Percentiles rank a stretch among this genome's conserved stretches.
These are phyloP conservation scores for Yarrowia alimentaria DNA, from an alignment of 805 yeast species.

Conservation along the genomic window DNA sequence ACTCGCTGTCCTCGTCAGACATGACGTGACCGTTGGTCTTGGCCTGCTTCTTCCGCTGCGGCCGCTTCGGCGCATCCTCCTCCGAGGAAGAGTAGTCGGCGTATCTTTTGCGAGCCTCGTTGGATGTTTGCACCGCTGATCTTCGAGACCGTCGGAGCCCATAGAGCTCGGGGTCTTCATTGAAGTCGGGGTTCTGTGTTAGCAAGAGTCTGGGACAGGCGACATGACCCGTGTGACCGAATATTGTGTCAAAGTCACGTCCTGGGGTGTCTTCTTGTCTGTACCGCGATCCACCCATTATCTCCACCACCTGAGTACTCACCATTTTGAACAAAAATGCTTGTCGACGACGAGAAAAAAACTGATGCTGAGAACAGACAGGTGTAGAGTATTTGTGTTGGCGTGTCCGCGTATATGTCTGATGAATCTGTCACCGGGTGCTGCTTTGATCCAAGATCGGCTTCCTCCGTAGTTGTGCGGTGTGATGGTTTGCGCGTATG, in stretches of 20 bases:
- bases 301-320: no score
- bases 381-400: not conserved
- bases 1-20: conserved; percentile 19
- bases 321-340: conserved; percentile 11
- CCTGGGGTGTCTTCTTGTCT: no score
- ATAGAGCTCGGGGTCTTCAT: conserved; percentile 43
- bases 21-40: conserved; percentile 1
- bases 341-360: not conserved
- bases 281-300: no score
- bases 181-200: conserved; percentile 29
- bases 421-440: not conserved
- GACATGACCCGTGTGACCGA: not conserved
- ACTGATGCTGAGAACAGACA: not conserved
- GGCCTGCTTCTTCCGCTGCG: conserved; percentile 13
- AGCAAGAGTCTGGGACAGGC: no score
- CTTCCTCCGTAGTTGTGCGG: not conserved
- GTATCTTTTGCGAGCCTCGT: conserved; percentile 28
- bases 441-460: no score
- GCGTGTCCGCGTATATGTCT: not conserved
- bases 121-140: conserved; percentile 36
- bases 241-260: no score
- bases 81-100: conserved; percentile 20
- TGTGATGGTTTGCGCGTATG: conserved; percentile 3
- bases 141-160: conserved; percentile 45
- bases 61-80: conserved; percentile 22